Evolutionary conservation across 2,329 filamentous ascomycete genomes (phyloP).

Genomic region (Pseudocercospora pini-densiflorae): DNA sequence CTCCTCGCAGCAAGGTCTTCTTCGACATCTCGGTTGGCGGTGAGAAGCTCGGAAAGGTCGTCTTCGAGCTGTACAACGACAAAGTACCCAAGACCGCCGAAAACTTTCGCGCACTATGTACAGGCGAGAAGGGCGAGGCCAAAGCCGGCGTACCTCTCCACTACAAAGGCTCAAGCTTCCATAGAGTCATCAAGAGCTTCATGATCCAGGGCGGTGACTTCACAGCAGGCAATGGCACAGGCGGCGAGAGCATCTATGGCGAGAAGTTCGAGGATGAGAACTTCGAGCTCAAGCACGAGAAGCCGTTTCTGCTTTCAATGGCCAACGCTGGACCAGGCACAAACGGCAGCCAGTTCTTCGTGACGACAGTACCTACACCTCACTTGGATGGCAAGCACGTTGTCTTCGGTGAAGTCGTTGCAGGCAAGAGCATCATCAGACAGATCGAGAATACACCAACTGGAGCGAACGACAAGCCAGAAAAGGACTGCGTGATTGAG

Average conservation of each 20-base stretch:
- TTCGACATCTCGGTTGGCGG: constrained; percentile 89
- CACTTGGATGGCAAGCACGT: constrained; percentile 97
- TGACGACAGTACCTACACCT: constrained; percentile 92
- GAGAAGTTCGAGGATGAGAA: constrained; percentile 98
- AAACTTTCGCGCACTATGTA: constrained; percentile 94
- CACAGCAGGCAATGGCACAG: constrained; percentile 90
- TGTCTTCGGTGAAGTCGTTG: constrained; percentile 92
- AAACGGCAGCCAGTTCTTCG: constrained; percentile 98
- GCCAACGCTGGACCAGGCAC: constrained; percentile 94
- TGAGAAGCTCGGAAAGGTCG: constrained; percentile 74
- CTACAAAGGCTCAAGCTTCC: constrained; percentile 92
- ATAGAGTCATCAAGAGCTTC: constrained; percentile 97
- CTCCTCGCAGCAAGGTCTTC: constrained; percentile 75
- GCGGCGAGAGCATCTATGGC: constrained; percentile 96
- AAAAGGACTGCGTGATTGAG: constrained; percentile 71
- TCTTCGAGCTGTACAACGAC: constrained; percentile 74
- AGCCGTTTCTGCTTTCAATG: constrained; percentile 94
- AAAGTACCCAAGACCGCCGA: constrained; percentile 93
- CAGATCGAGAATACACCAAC: constrained; percentile 86
- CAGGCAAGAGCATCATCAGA: constrained; percentile 87
- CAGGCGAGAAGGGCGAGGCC: constrained; percentile 87
- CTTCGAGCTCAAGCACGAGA: constrained; percentile 88
- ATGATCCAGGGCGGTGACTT: constrained; percentile 99
- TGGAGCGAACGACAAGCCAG: constrained; percentile 76
- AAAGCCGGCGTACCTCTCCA: constrained; percentile 82